Conservation (phyloP, 2,329 filamentous ascomycete species). For the Sclerotinia spermophila region DNA sequence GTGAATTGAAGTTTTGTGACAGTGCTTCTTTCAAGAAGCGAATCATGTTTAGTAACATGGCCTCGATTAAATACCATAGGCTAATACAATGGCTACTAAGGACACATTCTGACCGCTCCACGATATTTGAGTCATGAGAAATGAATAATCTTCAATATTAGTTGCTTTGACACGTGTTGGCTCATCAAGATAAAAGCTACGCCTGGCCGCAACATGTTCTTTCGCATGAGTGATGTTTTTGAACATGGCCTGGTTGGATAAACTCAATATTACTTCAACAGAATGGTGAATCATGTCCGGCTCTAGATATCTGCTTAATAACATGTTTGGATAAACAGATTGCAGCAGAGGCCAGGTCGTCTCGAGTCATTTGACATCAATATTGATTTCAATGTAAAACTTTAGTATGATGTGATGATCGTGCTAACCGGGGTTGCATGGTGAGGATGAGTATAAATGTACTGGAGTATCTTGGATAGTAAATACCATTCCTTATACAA, state of each 20-base stretch:
- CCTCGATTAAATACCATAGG: not conserved
- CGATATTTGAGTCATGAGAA: not conserved
- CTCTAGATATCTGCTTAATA: not conserved
- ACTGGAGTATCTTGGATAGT: not conserved
- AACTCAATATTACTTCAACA: not conserved
- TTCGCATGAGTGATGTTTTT: not conserved
- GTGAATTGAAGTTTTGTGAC: no score
- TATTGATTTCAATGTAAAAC: not conserved
- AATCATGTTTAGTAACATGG: accelerated
- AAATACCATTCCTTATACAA: not conserved
- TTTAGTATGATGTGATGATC: not conserved
- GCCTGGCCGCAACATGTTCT: not conserved
- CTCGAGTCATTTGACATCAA: not conserved
- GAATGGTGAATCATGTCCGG: not conserved
- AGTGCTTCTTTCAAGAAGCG: not conserved
- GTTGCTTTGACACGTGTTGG: not conserved
- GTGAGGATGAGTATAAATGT: not conserved
- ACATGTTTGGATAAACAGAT: not conserved
- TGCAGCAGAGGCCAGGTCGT: not conserved
- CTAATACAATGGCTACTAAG: not conserved
- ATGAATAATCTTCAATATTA: not conserved
- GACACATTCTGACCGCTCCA: not conserved
- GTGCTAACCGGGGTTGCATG: no score
- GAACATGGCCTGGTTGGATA: not conserved
- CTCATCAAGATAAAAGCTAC: not conserved